Evolutionary conservation across 1,284 basidiomycete genomes (phyloP).

Genomic region (Austroboletus niveus): DNA sequence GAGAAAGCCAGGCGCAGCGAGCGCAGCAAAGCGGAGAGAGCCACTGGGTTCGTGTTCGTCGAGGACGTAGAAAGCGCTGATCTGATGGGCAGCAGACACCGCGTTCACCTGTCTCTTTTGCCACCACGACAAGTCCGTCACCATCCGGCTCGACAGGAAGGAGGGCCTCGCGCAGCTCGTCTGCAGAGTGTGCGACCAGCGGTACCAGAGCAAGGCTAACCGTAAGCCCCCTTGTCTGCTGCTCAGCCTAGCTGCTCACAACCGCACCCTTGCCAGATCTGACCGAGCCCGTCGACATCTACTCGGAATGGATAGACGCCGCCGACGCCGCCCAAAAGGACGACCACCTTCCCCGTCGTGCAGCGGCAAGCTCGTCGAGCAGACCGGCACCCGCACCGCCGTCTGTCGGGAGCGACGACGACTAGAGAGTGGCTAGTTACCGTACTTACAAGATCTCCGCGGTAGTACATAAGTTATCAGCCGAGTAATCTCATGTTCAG

Average conservation of each 20-base stretch:
- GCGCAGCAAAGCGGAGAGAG: conserved; percentile 55
- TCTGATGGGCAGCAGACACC: conserved; percentile 49
- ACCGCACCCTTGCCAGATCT: conserved; percentile 47
- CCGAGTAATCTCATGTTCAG: conserved; percentile 24
- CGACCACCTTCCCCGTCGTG: conserved; percentile 47
- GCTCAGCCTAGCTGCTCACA: conserved; percentile 17
- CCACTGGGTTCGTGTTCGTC: conserved; percentile 60
- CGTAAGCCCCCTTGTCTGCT: conserved; percentile 49
- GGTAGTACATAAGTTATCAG: background rate
- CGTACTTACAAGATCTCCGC: background rate
- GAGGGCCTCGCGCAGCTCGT: conserved; percentile 75
- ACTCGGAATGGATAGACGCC: conserved; percentile 91
- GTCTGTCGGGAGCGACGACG: conserved; percentile 44
- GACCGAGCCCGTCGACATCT: conserved; percentile 87
- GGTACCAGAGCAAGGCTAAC: conserved; percentile 81
- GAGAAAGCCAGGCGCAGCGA: conserved; percentile 59
- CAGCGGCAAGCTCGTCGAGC: conserved; percentile 54
- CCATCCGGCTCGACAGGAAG: conserved; percentile 81
- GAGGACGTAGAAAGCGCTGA: conserved; percentile 4
- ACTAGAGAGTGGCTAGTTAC: conserved; percentile 18
- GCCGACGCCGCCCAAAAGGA: conserved; percentile 80
- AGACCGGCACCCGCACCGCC: conserved; percentile 40
- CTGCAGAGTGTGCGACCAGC: conserved; percentile 79
- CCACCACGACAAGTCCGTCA: conserved; percentile 87
- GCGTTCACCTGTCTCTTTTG: conserved; percentile 87